Percentiles rank a stretch among this genome's conserved stretches.
phyloP scores from a whole-genome alignment of 2,329 filamentous ascomycete species.

The Aspergillus aculeatus region DNA sequence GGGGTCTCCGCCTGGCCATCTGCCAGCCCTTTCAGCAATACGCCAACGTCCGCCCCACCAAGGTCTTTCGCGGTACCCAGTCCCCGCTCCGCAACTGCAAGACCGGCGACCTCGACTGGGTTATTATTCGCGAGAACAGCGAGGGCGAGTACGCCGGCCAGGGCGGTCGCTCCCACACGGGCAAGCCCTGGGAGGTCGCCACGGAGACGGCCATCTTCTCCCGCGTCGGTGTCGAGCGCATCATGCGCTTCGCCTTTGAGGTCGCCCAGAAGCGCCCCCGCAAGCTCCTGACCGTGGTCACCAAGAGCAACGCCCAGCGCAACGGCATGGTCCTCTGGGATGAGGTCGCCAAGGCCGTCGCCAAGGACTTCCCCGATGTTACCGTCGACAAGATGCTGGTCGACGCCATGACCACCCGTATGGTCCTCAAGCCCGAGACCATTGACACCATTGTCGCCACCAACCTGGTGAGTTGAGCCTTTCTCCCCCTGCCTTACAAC shows the following conservation, averaged over 20 bases:
- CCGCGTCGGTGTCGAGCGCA: constrained; percentile 56
- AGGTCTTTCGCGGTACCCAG: constrained; percentile 59
- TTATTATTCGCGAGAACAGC: constrained; percentile 66
- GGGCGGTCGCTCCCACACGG: constrained; percentile 60
- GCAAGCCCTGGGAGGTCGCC: constrained; percentile 59
- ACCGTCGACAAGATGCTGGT: constrained; percentile 65
- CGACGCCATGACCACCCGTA: constrained; percentile 65
- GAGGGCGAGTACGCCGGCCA: constrained; percentile 67
- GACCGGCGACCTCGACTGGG: constrained; percentile 64
- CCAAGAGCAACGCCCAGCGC: constrained; percentile 65
- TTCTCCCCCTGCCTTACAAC: neutral
- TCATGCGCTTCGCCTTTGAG: constrained; percentile 65
- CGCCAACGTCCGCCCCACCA: constrained; percentile 65
- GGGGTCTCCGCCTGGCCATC: constrained; percentile 66
- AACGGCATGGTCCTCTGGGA: constrained; percentile 70
- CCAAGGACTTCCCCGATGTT: constrained; percentile 60
- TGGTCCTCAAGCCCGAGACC: constrained; percentile 60
- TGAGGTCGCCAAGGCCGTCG: constrained; percentile 57
- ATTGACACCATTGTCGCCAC: constrained; percentile 65
- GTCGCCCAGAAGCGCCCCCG: constrained; percentile 56
- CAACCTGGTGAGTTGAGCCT: constrained; percentile 46
- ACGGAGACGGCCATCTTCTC: constrained; percentile 66
- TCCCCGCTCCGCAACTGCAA: constrained; percentile 56
- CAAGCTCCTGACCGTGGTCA: constrained; percentile 62
- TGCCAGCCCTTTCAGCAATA: constrained; percentile 68